Percentiles rank a stretch among this genome's conserved stretches.
phyloP scores from a whole-genome alignment of 2,329 filamentous ascomycete species.

The Xylariaceae sp. region DNA sequence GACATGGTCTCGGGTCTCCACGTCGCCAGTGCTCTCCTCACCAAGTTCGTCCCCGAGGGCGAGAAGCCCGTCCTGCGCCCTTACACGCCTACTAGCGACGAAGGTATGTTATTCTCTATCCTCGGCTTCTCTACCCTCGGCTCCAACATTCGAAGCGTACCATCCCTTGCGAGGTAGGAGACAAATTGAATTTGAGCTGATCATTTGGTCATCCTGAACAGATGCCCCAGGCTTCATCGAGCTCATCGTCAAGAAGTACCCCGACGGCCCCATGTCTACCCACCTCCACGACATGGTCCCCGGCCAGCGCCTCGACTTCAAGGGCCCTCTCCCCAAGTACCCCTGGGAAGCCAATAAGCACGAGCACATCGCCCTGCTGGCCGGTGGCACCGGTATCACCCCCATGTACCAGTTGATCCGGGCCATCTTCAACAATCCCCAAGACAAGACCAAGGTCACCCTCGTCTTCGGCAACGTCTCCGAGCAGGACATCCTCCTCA shows the following conservation, averaged over 20 bases:
- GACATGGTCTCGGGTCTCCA: constrained; percentile 80
- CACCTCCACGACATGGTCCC: constrained; percentile 81
- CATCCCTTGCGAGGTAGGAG: too few species aligned
- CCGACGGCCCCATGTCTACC: constrained; percentile 83
- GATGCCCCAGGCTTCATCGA: constrained; percentile 77
- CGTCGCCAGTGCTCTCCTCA: constrained; percentile 82
- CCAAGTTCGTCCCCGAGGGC: constrained; percentile 83
- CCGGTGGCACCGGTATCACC: constrained; percentile 95
- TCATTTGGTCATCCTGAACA: constrained; percentile 30
- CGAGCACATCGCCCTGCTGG: constrained; percentile 78
- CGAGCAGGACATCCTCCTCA: constrained; percentile 89
- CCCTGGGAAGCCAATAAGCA: constrained; percentile 89
- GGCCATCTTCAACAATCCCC: constrained; percentile 91
- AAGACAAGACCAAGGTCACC: constrained; percentile 96
- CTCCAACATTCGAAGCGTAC: not conserved
- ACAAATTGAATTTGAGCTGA: not conserved
- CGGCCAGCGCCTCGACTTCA: constrained; percentile 82
- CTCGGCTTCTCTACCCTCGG: not conserved
- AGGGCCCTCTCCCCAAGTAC: constrained; percentile 95
- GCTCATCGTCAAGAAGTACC: constrained; percentile 88
- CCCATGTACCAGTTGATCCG: constrained; percentile 96
- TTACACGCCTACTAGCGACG: constrained; percentile 89
- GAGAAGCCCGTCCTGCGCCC: constrained; percentile 86
- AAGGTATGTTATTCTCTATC: constrained; percentile 49
- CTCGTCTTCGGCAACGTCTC: constrained; percentile 87